Base-by-base conservation (phyloP, 306 rosid species). In the Cucurbita moschata region DNA sequence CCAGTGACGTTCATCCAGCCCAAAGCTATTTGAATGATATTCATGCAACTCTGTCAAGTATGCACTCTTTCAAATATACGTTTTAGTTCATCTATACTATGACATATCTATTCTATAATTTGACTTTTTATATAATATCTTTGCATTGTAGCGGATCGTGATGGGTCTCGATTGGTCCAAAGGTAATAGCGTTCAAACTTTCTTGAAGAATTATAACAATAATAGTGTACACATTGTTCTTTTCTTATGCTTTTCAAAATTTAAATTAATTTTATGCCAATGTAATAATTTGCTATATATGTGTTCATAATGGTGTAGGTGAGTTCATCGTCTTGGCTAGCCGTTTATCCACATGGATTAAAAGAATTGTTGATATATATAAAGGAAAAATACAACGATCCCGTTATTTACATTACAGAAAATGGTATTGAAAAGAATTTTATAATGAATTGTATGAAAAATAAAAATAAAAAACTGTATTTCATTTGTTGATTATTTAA, bases 351-450 rank as follows among this genome's bases (percentile, higher is more conserved):
- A 3, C 56, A 21, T 6, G 85, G 85, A 30, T 50, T 82, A 16
- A 57, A 19, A 19, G 78, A 78, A 40, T 4, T 76, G 23, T 72
- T 82, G 80, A 59, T 75, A 10, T 65, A 72, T 13, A 72, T 13
- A 10, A 76, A 79, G 60, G 43, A 1, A 11, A 79, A 79, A 39
- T 78, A 78, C 19, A 11, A 72, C 9, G 76, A 75, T 76, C 82
- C 85, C 5, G 37, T 71, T 10, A 71, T 78, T 42, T 85, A 83
- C 56, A 87, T 87, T 78, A 78, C 19, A 12, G 88, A 87, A 64
- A 87, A 84, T 77, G 88, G 88, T 87, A 26, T 26, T 1, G 26
- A 26, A 1, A 26, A 26, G 26, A 26, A 26, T 26, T 26, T 26
- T 26, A 1, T 26, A 1, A 26, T 1, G 26, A 26, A 26, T 1